Conservation (phyloP, 148 eudicot species). For the Chenopodium suecicum region DNA sequence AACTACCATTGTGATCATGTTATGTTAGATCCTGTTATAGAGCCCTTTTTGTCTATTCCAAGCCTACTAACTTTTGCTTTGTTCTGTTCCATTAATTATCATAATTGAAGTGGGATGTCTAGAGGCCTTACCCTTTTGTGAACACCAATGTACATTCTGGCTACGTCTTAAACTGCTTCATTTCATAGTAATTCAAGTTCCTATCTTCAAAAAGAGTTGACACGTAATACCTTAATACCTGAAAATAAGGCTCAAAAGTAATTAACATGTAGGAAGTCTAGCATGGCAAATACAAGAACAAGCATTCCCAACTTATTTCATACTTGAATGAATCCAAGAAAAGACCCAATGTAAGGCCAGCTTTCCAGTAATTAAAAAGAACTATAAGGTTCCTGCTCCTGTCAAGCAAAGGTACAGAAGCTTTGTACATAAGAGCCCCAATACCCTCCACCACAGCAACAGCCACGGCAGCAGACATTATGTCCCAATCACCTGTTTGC, state of each 20-base stretch:
- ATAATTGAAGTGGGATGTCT: conserved; percentile 5
- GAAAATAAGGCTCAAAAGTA: conserved; percentile 7
- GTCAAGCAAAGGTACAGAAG: conserved; percentile 47
- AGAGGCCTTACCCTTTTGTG: conserved; percentile 6
- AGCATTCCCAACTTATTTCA: conserved; percentile 13
- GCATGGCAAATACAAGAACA: not conserved
- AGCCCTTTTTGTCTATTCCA: not conserved
- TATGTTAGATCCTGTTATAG: not conserved
- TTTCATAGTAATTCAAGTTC: conserved; percentile 6
- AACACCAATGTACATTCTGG: not conserved
- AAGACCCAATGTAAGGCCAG: conserved; percentile 77
- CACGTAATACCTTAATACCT: conserved; percentile 28
- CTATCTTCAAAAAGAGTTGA: not conserved
- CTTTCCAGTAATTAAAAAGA: conserved; percentile 88
- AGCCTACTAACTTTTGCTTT: not conserved
- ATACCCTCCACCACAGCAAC: conserved; percentile 85
- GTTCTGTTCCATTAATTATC: not conserved
- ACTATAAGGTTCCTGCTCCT: conserved; percentile 43
- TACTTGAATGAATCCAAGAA: conserved; percentile 95
- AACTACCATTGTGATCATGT: not conserved
- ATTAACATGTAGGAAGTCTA: conserved; percentile 1
- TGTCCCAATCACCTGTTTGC: conserved; percentile 98
- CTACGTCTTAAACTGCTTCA: not conserved
- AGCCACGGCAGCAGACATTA: conserved; percentile 78
- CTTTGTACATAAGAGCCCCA: conserved; percentile 82